phyloP scores from a whole-genome alignment of 495 filamentous ascomycete species.

The Lasiosphaeriaceae sp. region DNA sequence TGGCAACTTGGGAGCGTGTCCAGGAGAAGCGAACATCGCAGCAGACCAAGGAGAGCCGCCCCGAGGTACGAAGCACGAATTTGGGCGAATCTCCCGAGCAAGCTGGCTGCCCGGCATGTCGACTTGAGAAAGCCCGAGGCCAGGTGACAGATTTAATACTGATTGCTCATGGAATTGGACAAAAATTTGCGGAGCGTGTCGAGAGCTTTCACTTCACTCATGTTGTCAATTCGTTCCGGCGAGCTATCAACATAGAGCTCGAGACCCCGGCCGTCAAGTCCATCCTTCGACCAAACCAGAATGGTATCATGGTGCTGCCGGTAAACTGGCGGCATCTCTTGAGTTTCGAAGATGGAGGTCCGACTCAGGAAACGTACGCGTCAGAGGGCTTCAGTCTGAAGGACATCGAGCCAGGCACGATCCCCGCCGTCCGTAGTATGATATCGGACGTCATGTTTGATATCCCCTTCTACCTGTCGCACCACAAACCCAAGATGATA shows the following conservation, averaged over 20 bases:
- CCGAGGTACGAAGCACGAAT: constrained; percentile 10
- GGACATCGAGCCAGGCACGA: constrained; percentile 88
- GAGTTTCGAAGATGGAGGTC: constrained; percentile 72
- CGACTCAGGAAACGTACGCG: constrained; percentile 38
- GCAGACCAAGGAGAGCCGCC: background rate
- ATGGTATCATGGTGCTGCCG: constrained; percentile 54
- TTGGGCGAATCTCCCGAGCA: constrained; percentile 22
- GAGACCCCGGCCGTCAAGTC: constrained; percentile 67
- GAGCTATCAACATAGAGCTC: constrained; percentile 80
- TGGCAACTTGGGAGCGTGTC: constrained; percentile 68
- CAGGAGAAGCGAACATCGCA: constrained; percentile 44
- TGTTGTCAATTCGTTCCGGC: constrained; percentile 85
- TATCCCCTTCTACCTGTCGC: constrained; percentile 93
- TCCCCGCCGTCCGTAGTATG: constrained; percentile 82
- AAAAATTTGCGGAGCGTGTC: constrained; percentile 92
- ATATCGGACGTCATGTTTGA: constrained; percentile 98
- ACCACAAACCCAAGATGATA: constrained; percentile 94
- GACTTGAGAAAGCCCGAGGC: constrained; percentile 58
- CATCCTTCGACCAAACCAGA: constrained; percentile 63
- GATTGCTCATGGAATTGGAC: constrained; percentile 92
- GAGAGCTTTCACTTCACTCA: constrained; percentile 98
- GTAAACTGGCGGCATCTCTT: constrained; percentile 86
- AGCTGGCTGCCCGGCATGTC: constrained; percentile 45
- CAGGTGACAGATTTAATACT: constrained; percentile 83
- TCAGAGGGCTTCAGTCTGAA: constrained; percentile 70